These are phyloP conservation scores for Fusarium compactum DNA, from an alignment of 2,329 filamentous ascomycete genomes.

Conservation along the genomic window DNA sequence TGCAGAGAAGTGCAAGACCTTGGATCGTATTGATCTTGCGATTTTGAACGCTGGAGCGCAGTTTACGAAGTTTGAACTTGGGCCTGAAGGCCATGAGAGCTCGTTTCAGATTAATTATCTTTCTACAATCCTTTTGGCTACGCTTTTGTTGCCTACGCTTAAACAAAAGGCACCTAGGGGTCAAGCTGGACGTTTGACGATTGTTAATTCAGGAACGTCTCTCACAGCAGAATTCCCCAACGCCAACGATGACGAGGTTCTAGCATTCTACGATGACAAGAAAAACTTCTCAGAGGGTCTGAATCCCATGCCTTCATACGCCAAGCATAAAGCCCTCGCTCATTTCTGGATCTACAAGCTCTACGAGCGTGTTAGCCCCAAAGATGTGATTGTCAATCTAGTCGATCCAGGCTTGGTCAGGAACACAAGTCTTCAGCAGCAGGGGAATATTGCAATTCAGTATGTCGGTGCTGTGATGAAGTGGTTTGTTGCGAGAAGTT, in stretches of 20 bases:
- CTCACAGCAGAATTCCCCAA: conserved; percentile 44
- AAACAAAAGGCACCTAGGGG: conserved; percentile 43
- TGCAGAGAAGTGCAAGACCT: conserved; percentile 49
- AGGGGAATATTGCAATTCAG: conserved; percentile 40
- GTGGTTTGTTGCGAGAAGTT: conserved; percentile 21
- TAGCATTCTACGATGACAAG: conserved; percentile 50
- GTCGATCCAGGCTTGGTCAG: conserved; percentile 60
- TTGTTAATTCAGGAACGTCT: conserved; percentile 49
- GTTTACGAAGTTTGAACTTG: conserved; percentile 38
- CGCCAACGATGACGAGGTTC: conserved; percentile 35
- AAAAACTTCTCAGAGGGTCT: conserved; percentile 34
- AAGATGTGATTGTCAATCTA: conserved; percentile 60
- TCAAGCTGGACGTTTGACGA: conserved; percentile 46
- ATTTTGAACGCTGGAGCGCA: conserved; percentile 60
- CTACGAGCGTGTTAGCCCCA: conserved; percentile 52
- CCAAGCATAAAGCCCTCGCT: conserved; percentile 49
- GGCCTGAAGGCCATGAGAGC: conserved; percentile 55
- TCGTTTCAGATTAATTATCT: conserved; percentile 57
- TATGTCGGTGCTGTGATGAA: conserved; percentile 18
- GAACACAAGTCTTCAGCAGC: conserved; percentile 57
- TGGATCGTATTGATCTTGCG: conserved; percentile 57
- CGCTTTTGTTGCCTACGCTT: conserved; percentile 51
- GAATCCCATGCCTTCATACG: conserved; percentile 40
- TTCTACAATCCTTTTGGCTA: conserved; percentile 51
- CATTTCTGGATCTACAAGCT: conserved; percentile 55